Percentiles rank a stretch among this genome's conserved stretches.
Evolutionary conservation across 441 rosid genomes (phyloP).

Genomic region (Aleurites moluccanus): DNA sequence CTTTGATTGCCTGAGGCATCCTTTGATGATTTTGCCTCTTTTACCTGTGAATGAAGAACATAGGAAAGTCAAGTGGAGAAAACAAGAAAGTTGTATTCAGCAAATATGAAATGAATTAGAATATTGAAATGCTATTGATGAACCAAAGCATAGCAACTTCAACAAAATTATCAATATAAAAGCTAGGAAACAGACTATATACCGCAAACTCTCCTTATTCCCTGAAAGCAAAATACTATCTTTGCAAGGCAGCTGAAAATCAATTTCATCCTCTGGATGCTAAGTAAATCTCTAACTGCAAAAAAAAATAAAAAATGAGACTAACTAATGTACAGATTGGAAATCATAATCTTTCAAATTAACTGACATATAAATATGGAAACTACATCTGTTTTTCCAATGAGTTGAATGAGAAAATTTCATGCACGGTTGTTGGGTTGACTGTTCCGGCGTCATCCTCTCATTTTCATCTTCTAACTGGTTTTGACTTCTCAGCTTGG

Average conservation of each 20-base stretch:
- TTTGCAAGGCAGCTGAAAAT: slow-evolving; percentile 51
- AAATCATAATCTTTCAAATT: background rate
- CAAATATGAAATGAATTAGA: background rate
- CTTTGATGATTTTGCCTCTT: slow-evolving; percentile 35
- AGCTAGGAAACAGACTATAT: slow-evolving; percentile 13
- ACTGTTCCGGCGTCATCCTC: slow-evolving; percentile 36
- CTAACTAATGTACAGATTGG: slow-evolving; percentile 5
- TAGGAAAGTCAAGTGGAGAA: too few relatives aligned
- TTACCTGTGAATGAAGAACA: slow-evolving; percentile 46
- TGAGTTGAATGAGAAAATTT: slow-evolving; percentile 79
- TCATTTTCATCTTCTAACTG: slow-evolving; percentile 46
- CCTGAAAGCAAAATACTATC: slow-evolving; percentile 73
- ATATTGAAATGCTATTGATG: background rate
- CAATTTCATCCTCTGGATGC: slow-evolving; percentile 78
- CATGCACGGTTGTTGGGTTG: slow-evolving; percentile 41
- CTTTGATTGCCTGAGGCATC: slow-evolving; percentile 43
- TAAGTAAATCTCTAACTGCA: slow-evolving; percentile 67
- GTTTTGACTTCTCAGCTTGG: slow-evolving; percentile 33
- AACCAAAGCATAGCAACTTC: slow-evolving; percentile 10
- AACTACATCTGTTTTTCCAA: slow-evolving; percentile 55
- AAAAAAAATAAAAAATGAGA: slow-evolving; percentile 20
- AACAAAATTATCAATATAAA: background rate
- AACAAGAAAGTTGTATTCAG: too few relatives aligned
- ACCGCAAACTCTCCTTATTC: slow-evolving; percentile 61
- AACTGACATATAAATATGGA: slow-evolving; percentile 14